These are phyloP conservation scores for Omphalea diandra DNA, from an alignment of 441 rosid genomes.

Conservation along the genomic window DNA sequence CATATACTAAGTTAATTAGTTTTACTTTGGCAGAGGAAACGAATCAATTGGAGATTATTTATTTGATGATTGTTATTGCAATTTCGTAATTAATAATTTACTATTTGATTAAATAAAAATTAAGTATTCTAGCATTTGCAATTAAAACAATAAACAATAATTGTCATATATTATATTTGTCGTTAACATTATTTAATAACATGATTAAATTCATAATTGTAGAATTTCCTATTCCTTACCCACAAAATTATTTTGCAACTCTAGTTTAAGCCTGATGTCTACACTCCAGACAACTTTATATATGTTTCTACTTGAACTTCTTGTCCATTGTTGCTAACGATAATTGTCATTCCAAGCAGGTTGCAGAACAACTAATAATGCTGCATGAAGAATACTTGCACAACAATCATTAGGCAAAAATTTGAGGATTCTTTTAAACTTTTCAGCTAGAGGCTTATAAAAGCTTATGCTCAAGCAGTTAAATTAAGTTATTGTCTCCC, in stretches of 20 bases:
- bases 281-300: not conserved
- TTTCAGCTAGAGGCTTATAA: not conserved
- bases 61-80: too few relatives aligned
- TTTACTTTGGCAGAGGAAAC: not conserved
- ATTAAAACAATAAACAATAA: too few relatives aligned
- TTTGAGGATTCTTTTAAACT: not conserved
- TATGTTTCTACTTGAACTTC: not conserved
- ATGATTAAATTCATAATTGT: too few relatives aligned
- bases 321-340: not conserved
- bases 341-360: conserved; percentile 30
- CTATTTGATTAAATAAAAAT: too few relatives aligned
- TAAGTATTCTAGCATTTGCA: too few relatives aligned
- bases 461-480: too few relatives aligned
- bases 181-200: too few relatives aligned
- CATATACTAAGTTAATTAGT: not conserved
- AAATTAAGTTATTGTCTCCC: not conserved
- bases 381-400: conserved; percentile 56
- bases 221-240: too few relatives aligned
- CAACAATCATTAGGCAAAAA: conserved; percentile 28
- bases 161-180: too few relatives aligned
- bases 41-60: too few relatives aligned
- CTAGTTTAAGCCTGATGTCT: not conserved
- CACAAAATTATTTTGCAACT: too few relatives aligned
- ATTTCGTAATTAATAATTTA: too few relatives aligned
- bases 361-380: conserved; percentile 74